Conservation (phyloP, 208 protist genomes). For the Leishmania guyanensis region DNA sequence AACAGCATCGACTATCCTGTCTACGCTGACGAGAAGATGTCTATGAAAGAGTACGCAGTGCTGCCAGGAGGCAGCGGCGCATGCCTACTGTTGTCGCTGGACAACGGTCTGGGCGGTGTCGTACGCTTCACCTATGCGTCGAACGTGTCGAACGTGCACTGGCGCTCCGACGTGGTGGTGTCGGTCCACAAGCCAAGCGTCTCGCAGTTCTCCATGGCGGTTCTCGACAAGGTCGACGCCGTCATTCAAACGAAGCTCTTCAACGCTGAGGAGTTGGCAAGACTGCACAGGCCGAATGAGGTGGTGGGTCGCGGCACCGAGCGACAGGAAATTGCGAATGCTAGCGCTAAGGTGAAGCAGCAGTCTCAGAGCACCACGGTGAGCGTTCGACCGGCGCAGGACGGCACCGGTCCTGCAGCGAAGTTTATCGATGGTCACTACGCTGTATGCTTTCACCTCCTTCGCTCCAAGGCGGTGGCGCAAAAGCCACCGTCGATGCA, state of each 20-base stretch:
- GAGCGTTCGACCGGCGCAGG: conserved; percentile 4
- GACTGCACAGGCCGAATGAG: conserved; percentile 9
- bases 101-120: conserved; percentile 28
- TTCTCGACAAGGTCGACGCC: conserved; percentile 17
- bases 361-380: conserved; percentile 11
- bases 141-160: conserved; percentile 32
- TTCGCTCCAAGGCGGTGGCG: conserved; percentile 2
- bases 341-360: neutral
- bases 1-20: conserved; percentile 18
- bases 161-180: conserved; percentile 34
- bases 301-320: conserved; percentile 9
- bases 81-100: conserved; percentile 21
- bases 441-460: conserved; percentile 50
- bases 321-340: conserved; percentile 1
- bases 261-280: conserved; percentile 20
- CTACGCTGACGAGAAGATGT: neutral
- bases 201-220: conserved; percentile 16
- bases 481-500: neutral
- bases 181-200: conserved; percentile 34
- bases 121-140: conserved; percentile 42
- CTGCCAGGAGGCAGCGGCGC: neutral
- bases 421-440: conserved; percentile 36
- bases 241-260: conserved; percentile 24
- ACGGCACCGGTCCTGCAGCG: conserved; percentile 1
- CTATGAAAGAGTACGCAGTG: conserved; percentile 17